Evolutionary conservation across 345 rosid genomes (phyloP).

Genomic region (Dipteronia dyeriana): DNA sequence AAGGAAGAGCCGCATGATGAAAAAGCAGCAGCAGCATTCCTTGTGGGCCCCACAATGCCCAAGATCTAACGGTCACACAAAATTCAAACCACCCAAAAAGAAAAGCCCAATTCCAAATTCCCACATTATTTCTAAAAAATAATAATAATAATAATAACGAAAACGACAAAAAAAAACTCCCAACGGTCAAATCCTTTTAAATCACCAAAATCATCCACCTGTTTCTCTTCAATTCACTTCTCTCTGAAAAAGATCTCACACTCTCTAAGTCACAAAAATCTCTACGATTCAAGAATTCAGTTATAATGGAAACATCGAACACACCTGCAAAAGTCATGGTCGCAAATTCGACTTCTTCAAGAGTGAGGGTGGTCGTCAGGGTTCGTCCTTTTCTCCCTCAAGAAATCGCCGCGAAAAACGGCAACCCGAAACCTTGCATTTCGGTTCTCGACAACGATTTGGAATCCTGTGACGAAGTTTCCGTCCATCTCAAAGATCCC

Average conservation of each 20-base stretch:
- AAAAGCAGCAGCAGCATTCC: background rate
- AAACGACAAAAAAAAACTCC: background rate
- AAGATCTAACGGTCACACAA: conserved; percentile 13
- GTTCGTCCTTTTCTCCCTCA: conserved; percentile 73
- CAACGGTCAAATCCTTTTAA: conserved; percentile 36
- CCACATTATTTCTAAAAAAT: too few relatives aligned
- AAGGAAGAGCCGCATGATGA: too few relatives aligned
- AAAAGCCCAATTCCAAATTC: background rate
- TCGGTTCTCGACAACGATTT: conserved; percentile 43
- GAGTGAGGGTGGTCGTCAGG: conserved; percentile 62
- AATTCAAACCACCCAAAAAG: conserved; percentile 23
- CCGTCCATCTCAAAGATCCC: conserved; percentile 70
- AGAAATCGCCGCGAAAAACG: conserved; percentile 41
- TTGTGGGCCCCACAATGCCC: conserved; percentile 13
- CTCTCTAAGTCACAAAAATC: background rate
- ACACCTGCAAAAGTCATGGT: conserved; percentile 24
- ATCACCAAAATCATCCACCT: background rate
- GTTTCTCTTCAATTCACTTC: background rate
- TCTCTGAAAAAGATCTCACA: conserved; percentile 12
- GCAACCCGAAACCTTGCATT: conserved; percentile 40
- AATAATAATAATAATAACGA: background rate
- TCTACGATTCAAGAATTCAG: background rate
- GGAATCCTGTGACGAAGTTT: conserved; percentile 45
- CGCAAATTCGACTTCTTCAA: conserved; percentile 37
- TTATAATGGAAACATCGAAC: conserved; percentile 28